phyloP scores from a whole-genome alignment of 2,329 filamentous ascomycete genomes.

The Ophiocordyceps unilateralis region DNA sequence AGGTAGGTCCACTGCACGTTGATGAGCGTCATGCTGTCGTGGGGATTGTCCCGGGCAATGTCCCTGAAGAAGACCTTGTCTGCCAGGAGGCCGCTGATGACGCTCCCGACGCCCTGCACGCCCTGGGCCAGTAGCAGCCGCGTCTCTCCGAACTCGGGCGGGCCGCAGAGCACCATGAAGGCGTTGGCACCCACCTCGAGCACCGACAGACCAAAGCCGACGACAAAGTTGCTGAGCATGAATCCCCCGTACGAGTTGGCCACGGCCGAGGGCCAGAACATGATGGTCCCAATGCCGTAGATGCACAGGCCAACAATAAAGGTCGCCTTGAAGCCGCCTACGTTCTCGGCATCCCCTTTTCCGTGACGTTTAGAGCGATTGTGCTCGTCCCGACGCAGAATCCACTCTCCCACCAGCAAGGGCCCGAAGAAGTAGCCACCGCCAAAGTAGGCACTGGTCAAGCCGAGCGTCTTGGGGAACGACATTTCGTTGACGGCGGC shows the following conservation, averaged over 20 bases:
- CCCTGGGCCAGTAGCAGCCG: slow-evolving; percentile 61
- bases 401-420: slow-evolving; percentile 49
- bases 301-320: slow-evolving; percentile 64
- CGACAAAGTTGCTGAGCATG: slow-evolving; percentile 55
- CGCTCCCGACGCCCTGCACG: slow-evolving; percentile 57
- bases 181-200: slow-evolving; percentile 72
- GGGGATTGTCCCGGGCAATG: slow-evolving; percentile 21
- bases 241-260: slow-evolving; percentile 63
- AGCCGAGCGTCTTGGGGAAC: slow-evolving; percentile 43
- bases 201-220: slow-evolving; percentile 59
- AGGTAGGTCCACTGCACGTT: slow-evolving; percentile 77
- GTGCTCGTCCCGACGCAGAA: slow-evolving; percentile 51
- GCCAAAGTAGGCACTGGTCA: slow-evolving; percentile 55
- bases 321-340: slow-evolving; percentile 59
- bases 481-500: slow-evolving; percentile 44
- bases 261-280: slow-evolving; percentile 71
- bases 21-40: slow-evolving; percentile 33
- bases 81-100: slow-evolving; percentile 55
- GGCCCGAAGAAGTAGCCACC: slow-evolving; percentile 55
- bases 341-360: slow-evolving; percentile 21
- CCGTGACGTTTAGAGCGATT: slow-evolving; percentile 25
- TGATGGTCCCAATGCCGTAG: slow-evolving; percentile 62
- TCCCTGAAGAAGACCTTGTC: slow-evolving; percentile 56
- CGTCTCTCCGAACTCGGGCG: slow-evolving; percentile 53
- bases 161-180: slow-evolving; percentile 55